Base-by-base conservation (phyloP, 1,284 basidiomycete genomes). In the Anthracocystis setariae region DNA sequence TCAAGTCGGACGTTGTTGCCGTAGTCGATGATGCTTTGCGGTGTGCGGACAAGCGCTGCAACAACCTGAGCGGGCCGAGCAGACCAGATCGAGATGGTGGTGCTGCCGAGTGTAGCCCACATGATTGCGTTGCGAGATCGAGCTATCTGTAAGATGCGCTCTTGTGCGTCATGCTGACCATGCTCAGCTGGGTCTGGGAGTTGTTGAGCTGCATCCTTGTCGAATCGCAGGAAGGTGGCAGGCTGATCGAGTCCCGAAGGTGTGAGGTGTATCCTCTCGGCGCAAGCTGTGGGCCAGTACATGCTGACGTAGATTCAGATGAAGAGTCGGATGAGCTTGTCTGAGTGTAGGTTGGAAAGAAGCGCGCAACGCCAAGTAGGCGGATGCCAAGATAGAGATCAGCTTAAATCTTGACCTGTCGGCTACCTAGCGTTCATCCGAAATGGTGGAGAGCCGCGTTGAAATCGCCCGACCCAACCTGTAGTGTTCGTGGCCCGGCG, bases 281-380 rank as follows among this genome's bases (percentile, higher is more conserved):
- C 78, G 43, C 70, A 74, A 27, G 73, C 70, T 8, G 70, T 77
- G 18, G 80, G 80, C 80, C 80, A 82, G 44, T 82, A 82, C 80
- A 82, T 82, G 52, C 15, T 47, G 44, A 17, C 12, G 12, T 5
- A 29, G 29, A 29, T 29, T 5, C 7, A 29, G 5, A 12, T 12
- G 29, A 7, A 5, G 7, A 29, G 29, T 29, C 29, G 12, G 29
- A 29, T 12, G 29, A 12, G 12, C 29, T 29, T 5, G 12, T 29
- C 29, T 12, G 29, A 29, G 29, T 29, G 29, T 29, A 12, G 29
- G 29, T 29, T 7, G 5, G 7, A 12, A 7, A 12, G 12, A 29
- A 7, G 29, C 12, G 29, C 29, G 29, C 29, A 12, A 29, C 29
- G 29, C 12, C 7, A 29, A 7, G 7, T 12, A 29, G 29, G 12